A percentile compares a stretch with the other conserved stretches of the same genome.
These are phyloP conservation scores for Selaginella tamariscina DNA, from an alignment of 75 land plant species.

Conservation along the genomic window DNA sequence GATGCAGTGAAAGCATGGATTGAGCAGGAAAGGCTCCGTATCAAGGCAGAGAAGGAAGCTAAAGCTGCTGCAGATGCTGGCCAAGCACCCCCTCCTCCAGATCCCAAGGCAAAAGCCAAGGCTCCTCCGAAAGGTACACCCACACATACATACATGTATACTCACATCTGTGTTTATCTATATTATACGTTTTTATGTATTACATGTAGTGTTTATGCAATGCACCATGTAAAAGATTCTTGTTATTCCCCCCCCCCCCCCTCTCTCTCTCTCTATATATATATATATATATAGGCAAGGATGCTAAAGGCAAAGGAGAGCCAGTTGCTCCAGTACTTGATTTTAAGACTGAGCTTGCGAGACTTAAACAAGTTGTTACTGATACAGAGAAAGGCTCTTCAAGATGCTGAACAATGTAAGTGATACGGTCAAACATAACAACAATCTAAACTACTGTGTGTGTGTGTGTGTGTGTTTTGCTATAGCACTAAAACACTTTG, in stretches of 20 bases:
- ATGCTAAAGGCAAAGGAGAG: background rate
- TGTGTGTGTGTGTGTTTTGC: too few species aligned
- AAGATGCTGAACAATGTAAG: background rate
- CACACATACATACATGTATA: background rate
- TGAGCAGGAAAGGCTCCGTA: constrained; percentile 10
- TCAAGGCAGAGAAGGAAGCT: background rate
- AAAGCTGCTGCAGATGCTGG: constrained; percentile 2
- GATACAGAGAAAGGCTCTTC: constrained; percentile 6
- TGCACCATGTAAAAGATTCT: too few species aligned
- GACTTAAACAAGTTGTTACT: background rate
- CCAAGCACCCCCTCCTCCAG: background rate
- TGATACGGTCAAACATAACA: background rate
- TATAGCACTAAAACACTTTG: too few species aligned
- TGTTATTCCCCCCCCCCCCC: too few species aligned
- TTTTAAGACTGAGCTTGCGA: constrained; percentile 4
- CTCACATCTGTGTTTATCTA: background rate
- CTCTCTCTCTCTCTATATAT: too few species aligned
- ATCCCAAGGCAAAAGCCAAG: background rate
- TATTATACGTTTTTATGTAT: too few species aligned
- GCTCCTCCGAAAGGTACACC: background rate
- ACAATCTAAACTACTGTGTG: too few species aligned
- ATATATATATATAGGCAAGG: background rate
- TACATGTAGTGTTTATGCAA: too few species aligned
- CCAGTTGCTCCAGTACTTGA: background rate
- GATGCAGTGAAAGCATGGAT: constrained; percentile 11